Percentiles rank a stretch among this genome's conserved stretches.
Conservation (phyloP, 2,329 filamentous ascomycete species). For the Ustulina deusta region DNA sequence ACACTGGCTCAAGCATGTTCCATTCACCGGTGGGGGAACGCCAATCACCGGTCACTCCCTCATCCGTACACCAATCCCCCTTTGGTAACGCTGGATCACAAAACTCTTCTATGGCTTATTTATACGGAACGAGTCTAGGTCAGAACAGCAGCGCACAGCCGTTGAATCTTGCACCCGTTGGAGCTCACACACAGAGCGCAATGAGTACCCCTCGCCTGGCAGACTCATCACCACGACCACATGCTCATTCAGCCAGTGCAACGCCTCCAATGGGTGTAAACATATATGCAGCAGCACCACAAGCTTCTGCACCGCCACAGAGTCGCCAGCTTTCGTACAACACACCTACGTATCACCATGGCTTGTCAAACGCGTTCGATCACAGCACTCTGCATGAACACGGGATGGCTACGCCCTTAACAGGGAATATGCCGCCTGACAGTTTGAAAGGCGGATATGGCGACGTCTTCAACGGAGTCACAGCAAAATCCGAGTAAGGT, state of each 20-base stretch:
- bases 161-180: conserved; percentile 46
- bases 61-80: conserved; percentile 48
- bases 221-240: conserved; percentile 47
- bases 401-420: conserved; percentile 46
- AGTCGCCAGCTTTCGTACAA: conserved; percentile 48
- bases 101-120: conserved; percentile 44
- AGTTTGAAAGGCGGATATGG: conserved; percentile 46
- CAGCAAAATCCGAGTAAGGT: conserved; percentile 45
- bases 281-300: conserved; percentile 48
- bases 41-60: conserved; percentile 48
- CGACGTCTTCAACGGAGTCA: conserved; percentile 43
- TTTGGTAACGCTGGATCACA: conserved; percentile 43
- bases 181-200: conserved; percentile 42
- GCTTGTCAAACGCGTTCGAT: conserved; percentile 46
- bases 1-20: conserved; percentile 43
- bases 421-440: conserved; percentile 48
- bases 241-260: conserved; percentile 43
- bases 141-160: conserved; percentile 42
- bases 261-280: conserved; percentile 48
- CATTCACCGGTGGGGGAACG: conserved; percentile 44
- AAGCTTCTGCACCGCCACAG: conserved; percentile 46
- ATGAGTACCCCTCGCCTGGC: conserved; percentile 47
- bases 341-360: conserved; percentile 46
- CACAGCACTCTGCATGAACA: conserved; percentile 48
- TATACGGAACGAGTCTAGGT: conserved; percentile 42